These are phyloP conservation scores for Penicillium glabrum DNA, from an alignment of 2,329 filamentous ascomycete genomes.

Conservation along the genomic window DNA sequence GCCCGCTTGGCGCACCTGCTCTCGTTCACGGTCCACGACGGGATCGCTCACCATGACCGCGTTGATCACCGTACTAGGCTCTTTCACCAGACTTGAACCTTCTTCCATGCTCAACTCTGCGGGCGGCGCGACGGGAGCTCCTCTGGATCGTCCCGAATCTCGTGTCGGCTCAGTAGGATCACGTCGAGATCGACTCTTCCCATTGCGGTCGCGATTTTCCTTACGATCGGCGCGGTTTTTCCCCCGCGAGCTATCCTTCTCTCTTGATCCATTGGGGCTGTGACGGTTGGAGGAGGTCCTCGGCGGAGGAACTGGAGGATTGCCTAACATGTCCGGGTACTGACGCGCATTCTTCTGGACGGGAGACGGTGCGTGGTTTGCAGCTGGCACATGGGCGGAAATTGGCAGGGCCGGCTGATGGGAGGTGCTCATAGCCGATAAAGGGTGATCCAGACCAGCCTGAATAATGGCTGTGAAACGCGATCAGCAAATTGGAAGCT, in stretches of 20 bases:
- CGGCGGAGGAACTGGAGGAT: conserved; percentile 71
- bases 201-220: conserved; percentile 40
- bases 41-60: conserved; percentile 75
- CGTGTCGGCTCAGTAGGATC: conserved; percentile 41
- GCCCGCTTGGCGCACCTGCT: conserved; percentile 68
- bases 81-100: conserved; percentile 64
- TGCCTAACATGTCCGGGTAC: conserved; percentile 53
- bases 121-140: conserved; percentile 33
- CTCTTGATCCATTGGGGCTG: conserved; percentile 37
- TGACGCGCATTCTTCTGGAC: conserved; percentile 33
- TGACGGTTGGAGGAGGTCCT: conserved; percentile 72
- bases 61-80: conserved; percentile 77
- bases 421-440: conserved; percentile 46
- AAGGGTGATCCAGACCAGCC: conserved; percentile 33
- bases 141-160: conserved; percentile 30
- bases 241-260: conserved; percentile 39
- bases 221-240: conserved; percentile 40
- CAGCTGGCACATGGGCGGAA: conserved; percentile 42
- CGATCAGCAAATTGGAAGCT: conserved; percentile 33
- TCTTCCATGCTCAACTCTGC: conserved; percentile 44
- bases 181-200: conserved; percentile 40
- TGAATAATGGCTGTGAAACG: conserved; percentile 28
- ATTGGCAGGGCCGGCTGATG: conserved; percentile 45
- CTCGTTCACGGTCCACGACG: conserved; percentile 69
- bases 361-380: conserved; percentile 31